Conservation (phyloP, 306 rosid species). For the Chamaecrista fasciculata region DNA sequence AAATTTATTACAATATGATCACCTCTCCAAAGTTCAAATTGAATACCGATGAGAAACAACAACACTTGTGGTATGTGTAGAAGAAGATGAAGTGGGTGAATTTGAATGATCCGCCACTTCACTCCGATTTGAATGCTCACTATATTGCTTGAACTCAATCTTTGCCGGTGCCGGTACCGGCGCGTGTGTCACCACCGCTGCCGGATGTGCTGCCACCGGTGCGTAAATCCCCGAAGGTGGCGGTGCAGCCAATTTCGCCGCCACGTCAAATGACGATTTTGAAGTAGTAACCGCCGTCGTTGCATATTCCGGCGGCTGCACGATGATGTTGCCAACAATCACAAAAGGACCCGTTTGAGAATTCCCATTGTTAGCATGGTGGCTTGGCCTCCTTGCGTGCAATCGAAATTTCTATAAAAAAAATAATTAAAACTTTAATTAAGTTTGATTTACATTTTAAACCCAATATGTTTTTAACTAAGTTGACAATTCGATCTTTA, state of each 20-base stretch:
- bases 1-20: too few relatives aligned
- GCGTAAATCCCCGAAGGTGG: constrained; percentile 50
- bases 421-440: background rate
- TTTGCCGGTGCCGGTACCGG: constrained; percentile 29
- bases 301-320: constrained; percentile 65
- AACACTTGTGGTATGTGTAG: constrained; percentile 60
- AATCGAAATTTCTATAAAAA: constrained; percentile 76
- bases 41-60: constrained; percentile 42
- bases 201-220: constrained; percentile 58
- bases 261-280: constrained; percentile 39
- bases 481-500: too few relatives aligned
- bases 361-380: constrained; percentile 28
- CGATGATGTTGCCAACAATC: constrained; percentile 80
- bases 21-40: too few relatives aligned
- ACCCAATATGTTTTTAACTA: too few relatives aligned
- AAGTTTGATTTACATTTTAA: too few relatives aligned
- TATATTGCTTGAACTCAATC: constrained; percentile 30
- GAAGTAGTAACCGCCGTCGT: constrained; percentile 38
- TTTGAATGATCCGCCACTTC: constrained; percentile 52
- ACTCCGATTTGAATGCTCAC: constrained; percentile 39
- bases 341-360: constrained; percentile 64
- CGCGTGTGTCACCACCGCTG: constrained; percentile 26
- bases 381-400: constrained; percentile 68
- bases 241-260: constrained; percentile 31
- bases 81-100: constrained; percentile 75